These are phyloP conservation scores for Annulohypoxylon moriforme DNA, from an alignment of 495 filamentous ascomycete species.

Conservation along the genomic window DNA sequence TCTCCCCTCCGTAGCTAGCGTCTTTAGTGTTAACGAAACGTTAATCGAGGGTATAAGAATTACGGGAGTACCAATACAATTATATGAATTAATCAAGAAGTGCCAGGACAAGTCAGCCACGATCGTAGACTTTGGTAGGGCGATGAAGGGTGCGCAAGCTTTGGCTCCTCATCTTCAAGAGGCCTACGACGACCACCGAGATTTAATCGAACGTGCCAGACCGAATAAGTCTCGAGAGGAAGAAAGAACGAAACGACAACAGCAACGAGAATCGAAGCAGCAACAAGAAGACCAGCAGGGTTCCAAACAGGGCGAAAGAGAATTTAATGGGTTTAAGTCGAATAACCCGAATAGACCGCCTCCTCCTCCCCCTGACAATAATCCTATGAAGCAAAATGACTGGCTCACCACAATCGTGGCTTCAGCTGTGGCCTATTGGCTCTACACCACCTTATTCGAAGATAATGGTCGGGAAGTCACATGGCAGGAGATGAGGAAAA, in stretches of 20 bases:
- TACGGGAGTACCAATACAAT: slow-evolving; percentile 45
- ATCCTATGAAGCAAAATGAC: slow-evolving; percentile 37
- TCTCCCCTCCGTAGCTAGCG: too few species aligned
- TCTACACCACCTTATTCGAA: slow-evolving; percentile 45
- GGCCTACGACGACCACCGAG: too few species aligned
- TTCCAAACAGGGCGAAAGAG: slow-evolving; percentile 11
- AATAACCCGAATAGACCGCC: slow-evolving; percentile 37
- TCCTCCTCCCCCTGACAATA: slow-evolving; percentile 33
- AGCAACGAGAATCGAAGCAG: neutral
- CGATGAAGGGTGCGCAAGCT: slow-evolving; percentile 30
- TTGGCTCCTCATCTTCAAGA: slow-evolving; percentile 37
- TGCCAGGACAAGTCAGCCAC: slow-evolving; percentile 69
- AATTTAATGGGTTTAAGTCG: slow-evolving; percentile 36
- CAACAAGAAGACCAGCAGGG: neutral
- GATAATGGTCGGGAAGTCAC: slow-evolving; percentile 79
- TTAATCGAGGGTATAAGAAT: slow-evolving; percentile 29
- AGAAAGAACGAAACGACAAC: neutral
- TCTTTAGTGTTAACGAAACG: neutral
- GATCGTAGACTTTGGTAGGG: slow-evolving; percentile 68
- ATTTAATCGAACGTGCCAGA: too few species aligned
- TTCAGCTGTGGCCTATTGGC: slow-evolving; percentile 43
- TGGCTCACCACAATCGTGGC: slow-evolving; percentile 40
- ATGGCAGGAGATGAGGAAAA: slow-evolving; percentile 93
- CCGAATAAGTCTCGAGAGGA: neutral
- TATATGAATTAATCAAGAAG: slow-evolving; percentile 58